Percentiles rank a stretch among this genome's conserved stretches.
Conservation (phyloP, 139 green algal genomes). For the Tetratostichococcus sp. region DNA sequence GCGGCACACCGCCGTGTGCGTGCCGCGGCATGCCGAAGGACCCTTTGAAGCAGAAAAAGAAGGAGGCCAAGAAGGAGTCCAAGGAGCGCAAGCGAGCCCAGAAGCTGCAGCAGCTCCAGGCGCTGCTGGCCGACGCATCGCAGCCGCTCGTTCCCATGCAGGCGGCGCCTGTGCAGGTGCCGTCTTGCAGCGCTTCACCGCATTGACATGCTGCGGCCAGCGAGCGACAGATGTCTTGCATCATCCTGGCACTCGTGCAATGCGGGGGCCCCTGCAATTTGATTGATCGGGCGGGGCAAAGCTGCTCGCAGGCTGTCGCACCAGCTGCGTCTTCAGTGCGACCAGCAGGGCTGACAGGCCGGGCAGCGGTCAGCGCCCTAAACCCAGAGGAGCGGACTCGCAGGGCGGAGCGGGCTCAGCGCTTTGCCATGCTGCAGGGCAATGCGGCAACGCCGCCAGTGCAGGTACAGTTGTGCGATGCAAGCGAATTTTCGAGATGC, state of each 20-base stretch:
- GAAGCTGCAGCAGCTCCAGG: slow-evolving; percentile 5
- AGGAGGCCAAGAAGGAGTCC: slow-evolving; percentile 5
- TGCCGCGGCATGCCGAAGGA: too few species aligned
- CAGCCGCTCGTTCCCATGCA: not conserved
- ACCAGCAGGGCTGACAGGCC: not conserved
- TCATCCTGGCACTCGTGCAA: too few species aligned
- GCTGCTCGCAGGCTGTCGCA: too few species aligned
- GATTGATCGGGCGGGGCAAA: too few species aligned
- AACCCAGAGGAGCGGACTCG: slow-evolving; percentile 17
- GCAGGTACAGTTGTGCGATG: too few species aligned
- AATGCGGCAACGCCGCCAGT: not conserved
- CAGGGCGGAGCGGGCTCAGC: slow-evolving; percentile 20
- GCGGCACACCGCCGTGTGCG: too few species aligned
- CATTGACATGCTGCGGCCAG: too few species aligned
- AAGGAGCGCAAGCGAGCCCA: slow-evolving; percentile 6
- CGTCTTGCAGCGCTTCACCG: too few species aligned
- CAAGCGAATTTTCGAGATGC: too few species aligned
- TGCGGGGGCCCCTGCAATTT: too few species aligned
- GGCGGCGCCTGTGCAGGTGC: not conserved
- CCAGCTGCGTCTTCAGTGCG: not conserved
- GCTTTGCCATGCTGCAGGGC: slow-evolving; percentile 23
- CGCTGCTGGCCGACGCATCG: not conserved
- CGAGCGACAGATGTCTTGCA: too few species aligned
- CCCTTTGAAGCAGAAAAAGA: not conserved
- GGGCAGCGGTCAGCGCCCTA: not conserved